Evolutionary conservation across 257 asterid genomes (phyloP).

Genomic region (Solanum bulbocastanum): DNA sequence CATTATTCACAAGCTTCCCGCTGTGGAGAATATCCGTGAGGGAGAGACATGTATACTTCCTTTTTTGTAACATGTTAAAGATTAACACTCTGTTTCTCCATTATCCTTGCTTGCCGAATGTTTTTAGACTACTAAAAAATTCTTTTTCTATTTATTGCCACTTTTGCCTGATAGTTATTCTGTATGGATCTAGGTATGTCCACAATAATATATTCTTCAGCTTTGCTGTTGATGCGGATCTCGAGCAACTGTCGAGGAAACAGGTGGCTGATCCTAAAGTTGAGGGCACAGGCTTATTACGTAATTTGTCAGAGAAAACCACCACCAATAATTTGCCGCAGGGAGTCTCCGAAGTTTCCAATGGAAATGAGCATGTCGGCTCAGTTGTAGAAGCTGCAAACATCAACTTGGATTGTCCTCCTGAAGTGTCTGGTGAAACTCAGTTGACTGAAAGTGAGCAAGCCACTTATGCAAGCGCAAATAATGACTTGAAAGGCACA

Average conservation of each 20-base stretch:
- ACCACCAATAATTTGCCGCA: constrained; percentile 20
- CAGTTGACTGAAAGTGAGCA: constrained; percentile 95
- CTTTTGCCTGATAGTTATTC: neutral
- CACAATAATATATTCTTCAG: constrained; percentile 98
- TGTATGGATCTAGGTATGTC: constrained; percentile 53
- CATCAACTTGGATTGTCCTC: constrained; percentile 23
- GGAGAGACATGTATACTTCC: neutral
- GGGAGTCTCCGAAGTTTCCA: constrained; percentile 15
- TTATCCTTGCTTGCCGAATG: neutral
- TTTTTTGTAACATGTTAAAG: neutral
- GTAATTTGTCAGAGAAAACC: constrained; percentile 22
- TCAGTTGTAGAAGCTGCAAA: constrained; percentile 21
- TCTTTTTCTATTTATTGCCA: neutral
- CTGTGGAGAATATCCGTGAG: neutral
- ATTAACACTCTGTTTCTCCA: neutral
- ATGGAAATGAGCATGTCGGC: constrained; percentile 24
- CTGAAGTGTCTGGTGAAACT: constrained; percentile 45
- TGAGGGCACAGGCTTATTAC: constrained; percentile 22
- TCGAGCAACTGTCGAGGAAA: constrained; percentile 53
- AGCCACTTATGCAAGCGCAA: constrained; percentile 96
- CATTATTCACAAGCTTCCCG: neutral
- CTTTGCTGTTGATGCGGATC: constrained; percentile 83
- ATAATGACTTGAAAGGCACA: constrained; percentile 95
- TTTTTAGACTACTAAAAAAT: neutral
- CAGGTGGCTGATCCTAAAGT: constrained; percentile 40